These are phyloP conservation scores for Microascus cirrosus DNA, from an alignment of 2,329 filamentous ascomycete genomes.

Conservation along the genomic window DNA sequence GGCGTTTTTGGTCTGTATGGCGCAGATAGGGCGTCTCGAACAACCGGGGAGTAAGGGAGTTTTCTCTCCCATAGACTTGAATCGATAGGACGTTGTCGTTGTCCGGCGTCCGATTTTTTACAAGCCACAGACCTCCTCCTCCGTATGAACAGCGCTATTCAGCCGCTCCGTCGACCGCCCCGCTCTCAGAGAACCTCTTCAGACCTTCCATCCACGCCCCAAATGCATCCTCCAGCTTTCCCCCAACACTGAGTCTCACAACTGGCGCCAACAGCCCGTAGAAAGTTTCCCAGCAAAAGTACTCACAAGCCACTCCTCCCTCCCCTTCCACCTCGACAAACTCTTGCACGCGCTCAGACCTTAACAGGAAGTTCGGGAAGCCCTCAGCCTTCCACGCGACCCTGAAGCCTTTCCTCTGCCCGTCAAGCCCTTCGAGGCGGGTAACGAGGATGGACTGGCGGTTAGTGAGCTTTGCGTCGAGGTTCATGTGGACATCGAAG, in stretches of 20 bases:
- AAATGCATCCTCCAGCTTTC: slow-evolving; percentile 20
- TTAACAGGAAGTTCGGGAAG: slow-evolving; percentile 19
- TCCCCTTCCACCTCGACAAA: slow-evolving; percentile 16
- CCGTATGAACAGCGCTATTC: neutral
- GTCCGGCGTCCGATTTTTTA: no score
- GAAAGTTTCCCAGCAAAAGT: slow-evolving; percentile 34
- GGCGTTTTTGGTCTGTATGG: neutral
- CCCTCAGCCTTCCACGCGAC: slow-evolving; percentile 25
- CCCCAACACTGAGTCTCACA: slow-evolving; percentile 19
- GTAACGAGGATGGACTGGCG: slow-evolving; percentile 14
- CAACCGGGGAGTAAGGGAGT: neutral
- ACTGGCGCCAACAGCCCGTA: slow-evolving; percentile 23
- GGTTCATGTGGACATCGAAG: slow-evolving; percentile 21
- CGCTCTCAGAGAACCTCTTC: slow-evolving; percentile 15
- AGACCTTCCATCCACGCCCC: slow-evolving; percentile 25
- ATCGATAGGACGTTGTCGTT: neutral
- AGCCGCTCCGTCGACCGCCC: slow-evolving; percentile 6
- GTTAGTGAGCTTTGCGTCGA: slow-evolving; percentile 9
- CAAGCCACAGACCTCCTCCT: no score
- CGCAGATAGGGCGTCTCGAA: neutral
- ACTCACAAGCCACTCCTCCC: slow-evolving; percentile 21
- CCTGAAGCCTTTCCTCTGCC: slow-evolving; percentile 20
- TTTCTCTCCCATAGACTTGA: neutral
- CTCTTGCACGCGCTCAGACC: slow-evolving; percentile 30
- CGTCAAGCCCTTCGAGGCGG: slow-evolving; percentile 19